Percentiles rank a stretch among this genome's conserved stretches.
Evolutionary conservation across 2,329 filamentous ascomycete species (phyloP).

Genomic region (Diplodia scrobiculata): DNA sequence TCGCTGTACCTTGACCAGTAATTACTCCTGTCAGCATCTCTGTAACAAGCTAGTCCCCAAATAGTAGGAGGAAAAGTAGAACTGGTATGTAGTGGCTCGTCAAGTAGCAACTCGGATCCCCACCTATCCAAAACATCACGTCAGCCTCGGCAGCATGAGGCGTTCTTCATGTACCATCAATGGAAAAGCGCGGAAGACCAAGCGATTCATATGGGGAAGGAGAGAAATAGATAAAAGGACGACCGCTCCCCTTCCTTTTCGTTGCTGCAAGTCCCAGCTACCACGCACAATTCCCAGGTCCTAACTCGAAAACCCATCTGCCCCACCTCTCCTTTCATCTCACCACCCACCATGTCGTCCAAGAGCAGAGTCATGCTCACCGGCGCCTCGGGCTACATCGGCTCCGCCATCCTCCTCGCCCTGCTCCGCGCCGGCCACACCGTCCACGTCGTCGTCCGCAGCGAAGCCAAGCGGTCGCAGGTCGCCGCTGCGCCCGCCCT

Average conservation of each 20-base stretch:
- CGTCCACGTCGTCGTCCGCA: constrained; percentile 39
- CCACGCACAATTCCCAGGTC: too few relatives aligned
- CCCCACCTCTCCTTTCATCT: too few relatives aligned
- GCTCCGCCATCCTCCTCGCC: constrained; percentile 35
- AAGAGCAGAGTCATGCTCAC: constrained; percentile 36
- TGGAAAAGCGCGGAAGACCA: neutral
- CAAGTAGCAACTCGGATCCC: neutral
- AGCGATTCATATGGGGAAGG: too few relatives aligned
- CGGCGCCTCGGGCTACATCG: constrained; percentile 43
- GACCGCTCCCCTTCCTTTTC: too few relatives aligned
- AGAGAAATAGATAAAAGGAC: too few relatives aligned
- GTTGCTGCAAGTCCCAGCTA: too few relatives aligned
- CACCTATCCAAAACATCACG: neutral
- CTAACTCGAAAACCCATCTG: too few relatives aligned
- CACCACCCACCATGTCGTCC: neutral
- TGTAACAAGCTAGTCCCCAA: too few relatives aligned
- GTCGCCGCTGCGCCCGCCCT: neutral
- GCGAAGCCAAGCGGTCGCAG: constrained; percentile 21
- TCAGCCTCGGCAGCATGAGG: neutral
- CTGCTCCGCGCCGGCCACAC: constrained; percentile 38
- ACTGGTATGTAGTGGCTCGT: neutral
- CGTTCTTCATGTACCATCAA: neutral
- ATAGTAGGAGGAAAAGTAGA: too few relatives aligned
- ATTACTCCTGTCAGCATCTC: too few relatives aligned
- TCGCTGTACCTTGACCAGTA: too few relatives aligned